Conservation (phyloP, 2,329 filamentous ascomycete genomes). For the Reticulascus tulasneorum region DNA sequence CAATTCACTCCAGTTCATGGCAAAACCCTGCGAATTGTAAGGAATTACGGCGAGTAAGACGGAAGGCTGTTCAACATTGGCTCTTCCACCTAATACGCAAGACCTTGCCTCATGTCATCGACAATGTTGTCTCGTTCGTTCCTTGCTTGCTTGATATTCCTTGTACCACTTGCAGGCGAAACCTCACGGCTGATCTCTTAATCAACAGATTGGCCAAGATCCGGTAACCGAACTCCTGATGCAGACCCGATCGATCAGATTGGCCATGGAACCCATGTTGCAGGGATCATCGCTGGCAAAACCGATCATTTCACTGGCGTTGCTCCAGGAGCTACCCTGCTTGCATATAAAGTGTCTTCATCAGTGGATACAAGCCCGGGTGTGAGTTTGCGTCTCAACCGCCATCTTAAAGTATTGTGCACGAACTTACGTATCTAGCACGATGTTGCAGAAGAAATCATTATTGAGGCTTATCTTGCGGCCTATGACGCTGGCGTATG, state of each 20-base stretch:
- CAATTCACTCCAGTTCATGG: background rate
- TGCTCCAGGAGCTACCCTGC: slow-evolving; percentile 22
- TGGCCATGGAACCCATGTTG: slow-evolving; percentile 20
- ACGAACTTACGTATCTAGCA: slow-evolving; percentile 9
- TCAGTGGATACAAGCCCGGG: slow-evolving; percentile 9
- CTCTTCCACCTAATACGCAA: slow-evolving; percentile 1
- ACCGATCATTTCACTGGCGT: slow-evolving; percentile 17
- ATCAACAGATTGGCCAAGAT: background rate
- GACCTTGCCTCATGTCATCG: background rate
- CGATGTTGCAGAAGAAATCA: slow-evolving; percentile 18
- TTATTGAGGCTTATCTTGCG: slow-evolving; percentile 29
- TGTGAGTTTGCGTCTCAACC: background rate
- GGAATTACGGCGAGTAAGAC: too few species aligned
- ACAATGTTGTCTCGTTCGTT: background rate
- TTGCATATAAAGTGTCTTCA: slow-evolving; percentile 23
- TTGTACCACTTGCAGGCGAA: background rate
- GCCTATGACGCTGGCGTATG: slow-evolving; percentile 28
- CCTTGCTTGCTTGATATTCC: slow-evolving; percentile 2
- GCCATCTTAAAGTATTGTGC: slow-evolving; percentile 1
- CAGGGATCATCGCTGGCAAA: slow-evolving; percentile 25
- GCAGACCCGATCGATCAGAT: slow-evolving; percentile 3
- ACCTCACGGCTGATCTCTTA: too few species aligned
- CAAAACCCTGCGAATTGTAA: too few species aligned
- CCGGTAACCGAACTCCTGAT: slow-evolving; percentile 15
- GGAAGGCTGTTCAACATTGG: background rate